phyloP scores from a whole-genome alignment of 2,329 filamentous ascomycete genomes.

The Calonectria fujianensis region DNA sequence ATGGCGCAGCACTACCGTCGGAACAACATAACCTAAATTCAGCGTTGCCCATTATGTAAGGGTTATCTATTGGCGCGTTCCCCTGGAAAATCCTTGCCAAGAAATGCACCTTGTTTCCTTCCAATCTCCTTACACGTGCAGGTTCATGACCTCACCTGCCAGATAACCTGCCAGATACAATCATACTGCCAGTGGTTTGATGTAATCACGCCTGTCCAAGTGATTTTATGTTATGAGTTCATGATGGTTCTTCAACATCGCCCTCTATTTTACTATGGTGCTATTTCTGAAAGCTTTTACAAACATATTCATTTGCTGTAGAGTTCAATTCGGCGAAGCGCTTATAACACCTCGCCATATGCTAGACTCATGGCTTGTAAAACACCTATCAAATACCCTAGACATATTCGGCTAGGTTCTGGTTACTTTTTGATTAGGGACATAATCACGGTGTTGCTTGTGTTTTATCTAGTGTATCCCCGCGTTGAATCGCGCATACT shows the following conservation, averaged over 20 bases:
- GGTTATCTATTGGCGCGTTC: not conserved
- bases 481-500: not conserved
- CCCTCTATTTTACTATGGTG: no score
- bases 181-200: no score
- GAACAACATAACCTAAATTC: not conserved
- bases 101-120: not conserved
- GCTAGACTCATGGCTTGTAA: not conserved
- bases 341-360: not conserved
- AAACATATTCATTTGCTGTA: not conserved
- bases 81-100: not conserved
- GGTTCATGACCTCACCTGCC: not conserved
- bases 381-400: not conserved
- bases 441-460: not conserved
- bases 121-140: not conserved
- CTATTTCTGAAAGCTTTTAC: no score
- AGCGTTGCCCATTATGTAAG: not conserved
- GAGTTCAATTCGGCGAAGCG: not conserved
- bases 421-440: not conserved
- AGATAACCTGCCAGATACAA: not conserved
- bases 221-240: no score
- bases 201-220: no score
- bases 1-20: not conserved
- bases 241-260: no score
- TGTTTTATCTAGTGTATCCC: not conserved
- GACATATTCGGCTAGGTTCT: not conserved